Conservation (phyloP, 2,329 filamentous ascomycete genomes). For the Phaeosphaeria sp. region DNA sequence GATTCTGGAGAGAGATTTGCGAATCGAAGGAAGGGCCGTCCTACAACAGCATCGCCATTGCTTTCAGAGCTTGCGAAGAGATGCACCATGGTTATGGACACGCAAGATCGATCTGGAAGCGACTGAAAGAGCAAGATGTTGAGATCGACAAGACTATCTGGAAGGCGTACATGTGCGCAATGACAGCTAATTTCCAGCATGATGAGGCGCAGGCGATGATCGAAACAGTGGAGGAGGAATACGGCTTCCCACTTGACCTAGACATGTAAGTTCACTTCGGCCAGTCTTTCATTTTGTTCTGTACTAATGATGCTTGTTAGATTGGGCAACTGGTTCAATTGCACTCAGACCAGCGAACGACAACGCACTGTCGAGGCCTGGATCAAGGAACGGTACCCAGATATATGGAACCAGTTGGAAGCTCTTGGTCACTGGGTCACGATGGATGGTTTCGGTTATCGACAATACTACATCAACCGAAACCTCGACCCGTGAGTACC, state of each 20-base stretch:
- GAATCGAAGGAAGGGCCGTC: conserved; percentile 84
- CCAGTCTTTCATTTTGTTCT: neutral
- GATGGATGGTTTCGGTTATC: conserved; percentile 46
- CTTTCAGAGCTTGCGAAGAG: conserved; percentile 80
- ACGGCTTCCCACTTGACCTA: conserved; percentile 71
- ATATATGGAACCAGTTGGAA: conserved; percentile 72
- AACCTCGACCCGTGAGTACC: conserved; percentile 40
- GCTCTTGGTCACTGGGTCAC: conserved; percentile 53
- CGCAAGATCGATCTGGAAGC: conserved; percentile 70
- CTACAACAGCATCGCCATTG: conserved; percentile 79
- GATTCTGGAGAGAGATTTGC: conserved; percentile 86
- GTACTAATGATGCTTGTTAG: conserved; percentile 52
- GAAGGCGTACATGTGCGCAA: conserved; percentile 75
- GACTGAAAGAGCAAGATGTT: conserved; percentile 76
- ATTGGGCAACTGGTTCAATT: conserved; percentile 78
- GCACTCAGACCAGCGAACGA: conserved; percentile 67
- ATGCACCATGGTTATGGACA: conserved; percentile 53
- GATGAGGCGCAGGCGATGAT: conserved; percentile 72
- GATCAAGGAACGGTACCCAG: conserved; percentile 72
- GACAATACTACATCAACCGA: conserved; percentile 43
- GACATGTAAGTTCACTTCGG: conserved; percentile 68
- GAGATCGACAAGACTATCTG: conserved; percentile 77
- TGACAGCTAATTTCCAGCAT: conserved; percentile 75
- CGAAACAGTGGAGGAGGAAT: conserved; percentile 69
- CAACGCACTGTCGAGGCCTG: conserved; percentile 77